Evolutionary conservation across 139 green algal species (phyloP), one percentile per base, ranked within the genome.

Genomic region (Bryopsis sp.): DNA sequence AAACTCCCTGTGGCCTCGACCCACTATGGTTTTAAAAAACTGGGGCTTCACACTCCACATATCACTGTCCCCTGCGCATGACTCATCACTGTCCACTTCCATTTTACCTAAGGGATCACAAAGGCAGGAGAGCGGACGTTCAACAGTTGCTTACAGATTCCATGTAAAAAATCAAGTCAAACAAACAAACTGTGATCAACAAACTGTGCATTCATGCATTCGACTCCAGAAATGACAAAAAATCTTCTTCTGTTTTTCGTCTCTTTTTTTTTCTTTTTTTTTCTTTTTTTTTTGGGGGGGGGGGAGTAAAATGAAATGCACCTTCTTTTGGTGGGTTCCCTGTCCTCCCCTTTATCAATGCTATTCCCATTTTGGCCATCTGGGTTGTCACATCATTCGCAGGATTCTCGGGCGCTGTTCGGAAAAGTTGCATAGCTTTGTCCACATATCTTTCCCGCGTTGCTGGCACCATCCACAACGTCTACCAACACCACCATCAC

Each of bases 1-100:
- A 71, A 98, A 98, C 78, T 98, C 93, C 1, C 82, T 26, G 72
- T 99, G 94, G 28, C 88, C 86, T 31, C 62, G 72, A 8, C 91
- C 94, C 26, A 93, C 82, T 15, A 97, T 61, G 0, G 64, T 58
- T 77, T 96, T 97, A 79, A 99, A 96, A 2, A 74, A 68, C 36
- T 73, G 64, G 3, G 94, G 94, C 15, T 74, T 47, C 19, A 98
- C 84, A 19, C 65, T 61, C 29, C 74, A 78, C 32, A 33, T 61
- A 29, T 78, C 68, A n/a, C 74, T 70, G 5, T 71, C 61, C 2
- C 58, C 58, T 47, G 5, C 26, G 67, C 57, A 43, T 75, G 38
- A 24, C 60, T 47, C 5, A 70, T 69, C 68, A 72, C 50, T 36
- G 50, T 43, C 24, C 47, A 50, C 67, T 19, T 61, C 15, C 50